Conservation (phyloP, 2,329 filamentous ascomycete species). For the Apiospora sp. region DNA sequence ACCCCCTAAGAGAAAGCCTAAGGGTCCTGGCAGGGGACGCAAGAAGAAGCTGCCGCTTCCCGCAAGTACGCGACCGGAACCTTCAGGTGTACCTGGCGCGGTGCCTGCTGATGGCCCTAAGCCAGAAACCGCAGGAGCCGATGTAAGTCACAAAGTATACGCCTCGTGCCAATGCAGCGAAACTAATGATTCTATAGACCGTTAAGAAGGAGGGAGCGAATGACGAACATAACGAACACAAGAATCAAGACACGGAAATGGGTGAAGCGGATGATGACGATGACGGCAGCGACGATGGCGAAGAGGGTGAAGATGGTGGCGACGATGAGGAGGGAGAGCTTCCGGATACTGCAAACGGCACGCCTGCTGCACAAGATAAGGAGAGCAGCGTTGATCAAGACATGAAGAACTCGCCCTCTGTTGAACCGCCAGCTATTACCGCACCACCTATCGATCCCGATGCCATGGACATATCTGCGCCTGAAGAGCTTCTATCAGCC, state of each 20-base stretch:
- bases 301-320: slow-evolving; percentile 54
- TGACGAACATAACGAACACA: slow-evolving; percentile 38
- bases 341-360: slow-evolving; percentile 55
- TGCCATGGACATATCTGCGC: slow-evolving; percentile 32
- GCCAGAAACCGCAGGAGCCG: slow-evolving; percentile 46
- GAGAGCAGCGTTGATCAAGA: slow-evolving; percentile 40
- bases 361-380: slow-evolving; percentile 39
- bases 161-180: not conserved
- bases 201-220: slow-evolving; percentile 54
- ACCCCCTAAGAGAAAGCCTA: slow-evolving; percentile 82
- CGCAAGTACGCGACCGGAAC: slow-evolving; percentile 42
- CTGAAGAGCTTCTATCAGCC: slow-evolving; percentile 36
- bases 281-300: slow-evolving; percentile 57
- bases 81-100: slow-evolving; percentile 46
- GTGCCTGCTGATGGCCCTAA: slow-evolving; percentile 50
- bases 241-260: slow-evolving; percentile 61
- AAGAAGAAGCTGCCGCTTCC: slow-evolving; percentile 71
- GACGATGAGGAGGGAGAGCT: slow-evolving; percentile 53
- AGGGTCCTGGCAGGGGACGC: slow-evolving; percentile 78
- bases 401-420: slow-evolving; percentile 43
- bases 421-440: slow-evolving; percentile 34
- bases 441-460: slow-evolving; percentile 35
- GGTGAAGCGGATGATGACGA: slow-evolving; percentile 60
- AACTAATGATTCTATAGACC: slow-evolving; percentile 38
- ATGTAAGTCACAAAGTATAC: slow-evolving; percentile 43